These are phyloP conservation scores for Puccinia triticina DNA, from an alignment of 1,284 basidiomycete species.

Conservation along the genomic window DNA sequence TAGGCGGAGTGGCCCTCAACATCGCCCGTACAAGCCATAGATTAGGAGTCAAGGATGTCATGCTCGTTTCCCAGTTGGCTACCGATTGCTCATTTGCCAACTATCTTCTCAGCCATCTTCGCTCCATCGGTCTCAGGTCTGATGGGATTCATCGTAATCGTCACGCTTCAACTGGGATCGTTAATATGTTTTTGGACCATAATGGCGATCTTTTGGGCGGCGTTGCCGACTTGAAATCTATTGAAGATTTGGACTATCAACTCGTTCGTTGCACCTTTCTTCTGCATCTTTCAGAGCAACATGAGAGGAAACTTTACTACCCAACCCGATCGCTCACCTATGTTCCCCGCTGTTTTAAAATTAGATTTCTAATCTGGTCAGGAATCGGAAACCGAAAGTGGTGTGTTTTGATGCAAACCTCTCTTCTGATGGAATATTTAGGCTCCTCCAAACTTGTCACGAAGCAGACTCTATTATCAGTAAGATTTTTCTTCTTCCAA, in stretches of 20 bases:
- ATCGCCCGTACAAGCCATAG: conserved; percentile 84
- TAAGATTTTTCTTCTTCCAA: conserved; percentile 30
- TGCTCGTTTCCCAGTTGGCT: conserved; percentile 63
- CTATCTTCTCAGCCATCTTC: conserved; percentile 43
- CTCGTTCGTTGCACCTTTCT: conserved; percentile 56
- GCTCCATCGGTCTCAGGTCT: conserved; percentile 5
- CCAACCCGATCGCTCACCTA: not conserved
- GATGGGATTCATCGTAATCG: conserved; percentile 22
- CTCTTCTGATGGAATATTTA: conserved; percentile 65
- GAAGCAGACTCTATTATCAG: not conserved
- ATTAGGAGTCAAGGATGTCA: conserved; percentile 61
- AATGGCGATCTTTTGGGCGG: conserved; percentile 76
- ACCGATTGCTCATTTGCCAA: conserved; percentile 53
- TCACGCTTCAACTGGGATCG: conserved; percentile 62
- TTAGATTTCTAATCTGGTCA: conserved; percentile 63
- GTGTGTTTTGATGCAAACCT: conserved; percentile 84
- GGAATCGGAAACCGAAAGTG: conserved; percentile 65
- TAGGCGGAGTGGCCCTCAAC: conserved; percentile 92
- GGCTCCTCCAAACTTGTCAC: conserved; percentile 63
- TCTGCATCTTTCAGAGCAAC: not conserved
- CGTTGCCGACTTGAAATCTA: conserved; percentile 86
- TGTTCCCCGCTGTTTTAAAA: not conserved
- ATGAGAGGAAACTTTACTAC: not conserved
- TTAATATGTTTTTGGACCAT: conserved; percentile 79
- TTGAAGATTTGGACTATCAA: conserved; percentile 65